phyloP scores from a whole-genome alignment of 768 basidiomycete genomes.

The Mycena filopes region DNA sequence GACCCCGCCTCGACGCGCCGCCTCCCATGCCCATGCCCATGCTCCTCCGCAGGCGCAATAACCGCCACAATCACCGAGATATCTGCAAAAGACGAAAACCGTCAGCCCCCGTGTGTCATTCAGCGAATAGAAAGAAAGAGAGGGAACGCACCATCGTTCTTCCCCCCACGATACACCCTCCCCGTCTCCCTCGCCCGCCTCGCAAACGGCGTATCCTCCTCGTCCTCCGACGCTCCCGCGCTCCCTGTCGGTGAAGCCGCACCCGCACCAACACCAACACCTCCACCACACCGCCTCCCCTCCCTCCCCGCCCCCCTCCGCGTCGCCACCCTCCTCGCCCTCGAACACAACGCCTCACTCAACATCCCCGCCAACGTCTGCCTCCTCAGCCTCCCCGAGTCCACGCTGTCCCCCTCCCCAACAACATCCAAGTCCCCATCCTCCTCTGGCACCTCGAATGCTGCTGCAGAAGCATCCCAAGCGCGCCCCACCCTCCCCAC shows the following conservation, averaged over 20 bases:
- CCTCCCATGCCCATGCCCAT: background rate
- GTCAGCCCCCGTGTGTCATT: background rate
- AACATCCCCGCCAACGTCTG: slow-evolving; percentile 75
- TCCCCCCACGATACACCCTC: slow-evolving; percentile 79
- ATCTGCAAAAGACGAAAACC: slow-evolving; percentile 34
- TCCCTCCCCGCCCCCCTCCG: slow-evolving; percentile 40
- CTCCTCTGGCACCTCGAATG: background rate
- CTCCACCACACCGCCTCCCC: slow-evolving; percentile 31
- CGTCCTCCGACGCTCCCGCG: slow-evolving; percentile 25
- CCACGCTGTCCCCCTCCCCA: background rate
- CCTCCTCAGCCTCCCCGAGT: slow-evolving; percentile 47
- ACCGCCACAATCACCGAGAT: slow-evolving; percentile 53
- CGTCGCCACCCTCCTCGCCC: slow-evolving; percentile 78
- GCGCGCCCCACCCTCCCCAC: slow-evolving; percentile 64
- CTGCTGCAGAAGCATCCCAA: slow-evolving; percentile 8
- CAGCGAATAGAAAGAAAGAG: background rate
- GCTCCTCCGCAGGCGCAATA: slow-evolving; percentile 40
- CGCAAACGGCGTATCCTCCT: slow-evolving; percentile 82
- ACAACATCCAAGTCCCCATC: background rate
- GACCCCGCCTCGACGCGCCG: slow-evolving; percentile 24
- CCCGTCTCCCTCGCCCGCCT: slow-evolving; percentile 82
- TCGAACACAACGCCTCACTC: slow-evolving; percentile 83
- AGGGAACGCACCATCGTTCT: slow-evolving; percentile 74
- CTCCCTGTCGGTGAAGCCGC: slow-evolving; percentile 4
- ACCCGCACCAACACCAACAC: background rate